Conservation (phyloP, 306 rosid species). For the Casuarina glauca region DNA sequence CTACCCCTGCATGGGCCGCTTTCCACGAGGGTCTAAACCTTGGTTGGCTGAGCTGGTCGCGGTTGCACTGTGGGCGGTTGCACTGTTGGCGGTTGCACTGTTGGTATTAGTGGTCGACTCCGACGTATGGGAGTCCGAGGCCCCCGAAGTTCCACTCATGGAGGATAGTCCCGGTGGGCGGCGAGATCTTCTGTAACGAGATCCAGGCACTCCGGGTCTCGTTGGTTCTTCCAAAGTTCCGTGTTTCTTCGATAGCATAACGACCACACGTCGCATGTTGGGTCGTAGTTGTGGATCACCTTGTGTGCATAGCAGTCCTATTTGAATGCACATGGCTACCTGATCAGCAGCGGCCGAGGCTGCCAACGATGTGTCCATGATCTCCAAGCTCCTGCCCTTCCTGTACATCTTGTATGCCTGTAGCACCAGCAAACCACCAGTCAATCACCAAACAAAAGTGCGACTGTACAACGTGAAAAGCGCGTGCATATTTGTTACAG, state of each 20-base stretch:
- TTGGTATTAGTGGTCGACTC: conserved; percentile 43
- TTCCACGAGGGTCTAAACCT: conserved; percentile 29
- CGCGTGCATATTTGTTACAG: too few relatives aligned
- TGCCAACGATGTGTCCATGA: conserved; percentile 62
- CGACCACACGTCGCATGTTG: conserved; percentile 71
- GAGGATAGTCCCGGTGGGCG: conserved; percentile 46
- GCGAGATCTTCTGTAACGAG: conserved; percentile 60
- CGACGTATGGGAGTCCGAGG: conserved; percentile 38
- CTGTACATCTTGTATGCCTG: conserved; percentile 87
- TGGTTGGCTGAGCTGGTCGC: conserved; percentile 2
- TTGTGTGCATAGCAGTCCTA: conserved; percentile 53
- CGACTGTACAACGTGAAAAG: too few relatives aligned
- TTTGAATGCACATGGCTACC: conserved; percentile 54
- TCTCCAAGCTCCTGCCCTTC: conserved; percentile 74
- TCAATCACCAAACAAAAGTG: too few relatives aligned
- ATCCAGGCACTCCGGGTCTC: conserved; percentile 69
- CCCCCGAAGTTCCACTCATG: conserved; percentile 49
- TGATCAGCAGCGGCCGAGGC: conserved; percentile 52
- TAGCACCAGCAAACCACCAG: neutral
- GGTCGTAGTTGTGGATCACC: conserved; percentile 78
- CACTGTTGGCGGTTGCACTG: conserved; percentile 18
- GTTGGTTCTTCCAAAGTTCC: conserved; percentile 73
- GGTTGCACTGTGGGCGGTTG: conserved; percentile 10
- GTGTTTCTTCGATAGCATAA: conserved; percentile 68
- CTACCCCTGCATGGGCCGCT: conserved; percentile 37